Evolutionary conservation across 148 eudicot genomes (phyloP).

Genomic region (Cornus suecica): DNA sequence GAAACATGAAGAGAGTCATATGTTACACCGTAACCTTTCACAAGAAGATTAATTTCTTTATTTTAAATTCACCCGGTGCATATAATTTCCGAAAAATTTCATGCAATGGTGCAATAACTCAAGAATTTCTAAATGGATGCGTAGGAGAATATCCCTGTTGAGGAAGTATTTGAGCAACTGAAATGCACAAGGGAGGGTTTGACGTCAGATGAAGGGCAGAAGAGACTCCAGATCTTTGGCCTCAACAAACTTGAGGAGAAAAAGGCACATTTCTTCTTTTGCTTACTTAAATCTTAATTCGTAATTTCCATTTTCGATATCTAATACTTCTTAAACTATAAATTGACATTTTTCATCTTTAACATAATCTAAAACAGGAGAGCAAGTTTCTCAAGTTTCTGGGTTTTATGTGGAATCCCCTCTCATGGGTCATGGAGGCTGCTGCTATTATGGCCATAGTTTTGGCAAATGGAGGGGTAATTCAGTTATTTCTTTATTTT

Average conservation of each 20-base stretch:
- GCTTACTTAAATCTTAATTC: background rate
- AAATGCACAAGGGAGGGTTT: slow-evolving; percentile 63
- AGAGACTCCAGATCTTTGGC: slow-evolving; percentile 61
- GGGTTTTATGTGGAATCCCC: slow-evolving; percentile 87
- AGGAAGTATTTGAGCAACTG: slow-evolving; percentile 53
- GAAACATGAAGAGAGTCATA: no score
- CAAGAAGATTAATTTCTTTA: no score
- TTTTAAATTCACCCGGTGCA: no score
- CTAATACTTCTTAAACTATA: background rate
- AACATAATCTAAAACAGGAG: slow-evolving; percentile 32
- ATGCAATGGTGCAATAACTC: background rate
- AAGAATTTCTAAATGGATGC: background rate
- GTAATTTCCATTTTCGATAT: background rate
- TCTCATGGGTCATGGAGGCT: slow-evolving; percentile 83
- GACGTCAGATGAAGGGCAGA: slow-evolving; percentile 44
- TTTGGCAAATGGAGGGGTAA: slow-evolving; percentile 65
- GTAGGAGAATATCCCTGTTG: slow-evolving; percentile 59
- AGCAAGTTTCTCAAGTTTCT: slow-evolving; percentile 60
- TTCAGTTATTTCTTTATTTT: background rate
- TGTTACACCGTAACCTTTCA: no score
- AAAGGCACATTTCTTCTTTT: slow-evolving; percentile 27
- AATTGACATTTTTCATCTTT: background rate
- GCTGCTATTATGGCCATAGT: slow-evolving; percentile 84
- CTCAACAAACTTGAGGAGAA: slow-evolving; percentile 80
- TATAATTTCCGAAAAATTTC: no score